Evolutionary conservation across 2,329 filamentous ascomycete genomes (phyloP), one percentile per base, ranked within the genome.

Genomic region (Aspergillus vadensis): DNA sequence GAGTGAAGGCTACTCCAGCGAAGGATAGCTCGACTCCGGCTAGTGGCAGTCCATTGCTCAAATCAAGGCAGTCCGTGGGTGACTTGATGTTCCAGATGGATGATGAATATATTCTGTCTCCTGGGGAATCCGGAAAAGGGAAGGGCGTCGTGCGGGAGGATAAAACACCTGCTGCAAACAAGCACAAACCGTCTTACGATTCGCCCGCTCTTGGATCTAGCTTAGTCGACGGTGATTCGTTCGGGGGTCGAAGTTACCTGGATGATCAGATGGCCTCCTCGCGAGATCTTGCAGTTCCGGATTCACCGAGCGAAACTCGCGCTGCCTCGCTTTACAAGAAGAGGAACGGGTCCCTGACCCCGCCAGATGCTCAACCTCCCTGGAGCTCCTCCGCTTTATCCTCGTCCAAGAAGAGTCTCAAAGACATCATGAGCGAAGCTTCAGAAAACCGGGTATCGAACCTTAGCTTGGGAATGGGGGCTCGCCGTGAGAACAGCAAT

Each of bases 11-110:
- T 39, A 73, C 75, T 32, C 72, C 75, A 5, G 77, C 79, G 2
- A 80, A 74, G 60, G 78, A 76, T 63, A 67, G 54, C 7, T 39
- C 66, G 0, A 80, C 82, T 57, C 78, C 77, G 55, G 85, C 80
- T 60, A 79, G 79, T 1, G 85, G 81, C 58, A 91, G 87, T 58
- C 91, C 92, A 1, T 81, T 79, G 17, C 80, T 95, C 48, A 88
- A 86, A 57, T 83, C 89, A 1, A 92, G 87, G 69, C 83, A 83
- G 19, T 93, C 90, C 0, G 80, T 83, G 1, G 83, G 83, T 39
- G 93, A 97, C 67, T 82, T 97, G 57, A 96, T 97, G 75, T 97
- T 97, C 71, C 87, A 91, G 65, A 97, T 97, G 92, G 94, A 97
- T 60, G 92, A 96, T 39, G 91, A 92, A 30, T 52, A 60, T 44